phyloP scores from a whole-genome alignment of 2,329 filamentous ascomycete genomes.

The Pseudogymnoascus sp. region DNA sequence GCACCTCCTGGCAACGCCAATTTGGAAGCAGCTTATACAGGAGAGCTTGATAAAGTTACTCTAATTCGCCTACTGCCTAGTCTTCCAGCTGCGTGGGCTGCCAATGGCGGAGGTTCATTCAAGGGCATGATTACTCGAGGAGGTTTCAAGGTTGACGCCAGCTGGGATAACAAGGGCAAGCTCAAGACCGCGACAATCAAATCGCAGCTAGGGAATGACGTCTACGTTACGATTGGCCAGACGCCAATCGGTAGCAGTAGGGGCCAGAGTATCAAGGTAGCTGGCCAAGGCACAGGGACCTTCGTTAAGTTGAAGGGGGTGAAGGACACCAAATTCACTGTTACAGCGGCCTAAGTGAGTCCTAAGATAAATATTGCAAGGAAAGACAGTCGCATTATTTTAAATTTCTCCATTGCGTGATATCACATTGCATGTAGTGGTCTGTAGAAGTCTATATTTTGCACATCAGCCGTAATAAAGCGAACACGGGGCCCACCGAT shows the following conservation, averaged over 20 bases:
- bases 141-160: conserved; percentile 17
- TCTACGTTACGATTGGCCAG: neutral
- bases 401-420: no score
- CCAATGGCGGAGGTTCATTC: conserved; percentile 14
- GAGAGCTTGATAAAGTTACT: neutral
- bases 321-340: conserved; percentile 8
- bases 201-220: neutral
- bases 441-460: no score
- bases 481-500: conserved; percentile 21
- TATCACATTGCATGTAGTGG: no score
- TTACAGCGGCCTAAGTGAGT: neutral
- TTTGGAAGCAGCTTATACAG: neutral
- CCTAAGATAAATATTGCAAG: neutral
- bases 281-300: neutral
- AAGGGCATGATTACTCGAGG: conserved; percentile 17
- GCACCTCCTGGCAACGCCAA: neutral
- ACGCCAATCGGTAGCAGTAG: neutral
- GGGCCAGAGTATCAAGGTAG: neutral
- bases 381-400: no score
- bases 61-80: conserved; percentile 19
- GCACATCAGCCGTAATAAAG: neutral
- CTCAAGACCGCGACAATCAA: neutral
- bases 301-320: neutral
- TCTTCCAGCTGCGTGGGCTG: conserved; percentile 18
- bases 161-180: conserved; percentile 12